These are phyloP conservation scores for Penicillium mononematosum DNA, from an alignment of 495 filamentous ascomycete genomes.

Conservation along the genomic window DNA sequence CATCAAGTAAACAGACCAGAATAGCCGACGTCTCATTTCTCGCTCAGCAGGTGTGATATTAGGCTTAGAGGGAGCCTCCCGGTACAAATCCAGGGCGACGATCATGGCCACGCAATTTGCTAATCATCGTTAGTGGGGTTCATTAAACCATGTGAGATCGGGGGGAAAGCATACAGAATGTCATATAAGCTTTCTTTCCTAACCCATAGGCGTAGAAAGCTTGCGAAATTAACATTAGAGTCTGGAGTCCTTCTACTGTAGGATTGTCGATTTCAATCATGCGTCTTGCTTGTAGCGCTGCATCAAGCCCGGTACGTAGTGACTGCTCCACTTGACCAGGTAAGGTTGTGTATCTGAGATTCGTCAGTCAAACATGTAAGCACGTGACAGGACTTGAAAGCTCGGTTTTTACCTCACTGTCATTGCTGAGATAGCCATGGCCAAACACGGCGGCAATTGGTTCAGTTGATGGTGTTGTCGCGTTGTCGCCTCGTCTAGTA, in stretches of 20 bases:
- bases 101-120: conserved; percentile 79
- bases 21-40: conserved; percentile 70
- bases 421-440: conserved; percentile 72
- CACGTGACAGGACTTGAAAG: neutral
- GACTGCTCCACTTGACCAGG: conserved; percentile 59
- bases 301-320: conserved; percentile 59
- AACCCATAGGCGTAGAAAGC: conserved; percentile 74
- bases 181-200: conserved; percentile 84
- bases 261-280: conserved; percentile 78
- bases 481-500: conserved; percentile 70
- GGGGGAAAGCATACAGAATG: conserved; percentile 56
- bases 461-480: conserved; percentile 65
- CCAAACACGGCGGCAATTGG: conserved; percentile 61
- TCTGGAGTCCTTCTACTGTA: conserved; percentile 70
- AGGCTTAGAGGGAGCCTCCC: conserved; percentile 59
- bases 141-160: conserved; percentile 5
- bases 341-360: conserved; percentile 57
- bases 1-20: conserved; percentile 83
- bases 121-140: conserved; percentile 29
- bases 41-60: conserved; percentile 60
- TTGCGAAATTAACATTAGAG: conserved; percentile 71
- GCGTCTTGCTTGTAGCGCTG: conserved; percentile 61
- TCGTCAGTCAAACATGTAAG: conserved; percentile 10
- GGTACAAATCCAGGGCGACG: conserved; percentile 72
- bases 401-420: conserved; percentile 57